Evolutionary conservation across 345 rosid species (phyloP).

Genomic region (Ailanthus altissimus): DNA sequence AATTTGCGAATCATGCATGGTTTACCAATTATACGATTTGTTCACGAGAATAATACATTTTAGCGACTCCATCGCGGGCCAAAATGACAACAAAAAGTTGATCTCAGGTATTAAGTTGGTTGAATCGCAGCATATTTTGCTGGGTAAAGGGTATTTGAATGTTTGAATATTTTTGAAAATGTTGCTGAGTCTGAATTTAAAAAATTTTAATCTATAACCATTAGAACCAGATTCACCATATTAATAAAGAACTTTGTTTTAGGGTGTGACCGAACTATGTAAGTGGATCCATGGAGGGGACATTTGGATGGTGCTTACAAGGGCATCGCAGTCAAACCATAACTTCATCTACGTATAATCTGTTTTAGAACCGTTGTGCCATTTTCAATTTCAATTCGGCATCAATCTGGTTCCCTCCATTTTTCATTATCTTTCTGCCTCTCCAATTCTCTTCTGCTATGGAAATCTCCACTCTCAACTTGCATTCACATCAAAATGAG

Average conservation of each 20-base stretch:
- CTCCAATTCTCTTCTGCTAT: no score
- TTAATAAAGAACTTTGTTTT: background rate
- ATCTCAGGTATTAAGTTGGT: background rate
- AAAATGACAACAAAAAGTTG: background rate
- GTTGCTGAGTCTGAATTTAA: background rate
- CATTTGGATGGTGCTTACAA: background rate
- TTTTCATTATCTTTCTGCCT: background rate
- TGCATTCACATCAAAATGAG: slow-evolving; percentile 9
- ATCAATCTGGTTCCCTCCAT: background rate
- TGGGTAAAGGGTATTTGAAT: background rate
- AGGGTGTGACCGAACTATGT: no score
- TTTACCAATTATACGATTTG: background rate
- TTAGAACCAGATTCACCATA: no score
- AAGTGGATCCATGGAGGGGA: background rate
- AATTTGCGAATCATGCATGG: background rate
- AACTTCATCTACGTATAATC: no score
- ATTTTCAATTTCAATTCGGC: background rate
- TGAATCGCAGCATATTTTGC: background rate
- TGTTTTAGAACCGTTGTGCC: background rate
- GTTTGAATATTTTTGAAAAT: background rate
- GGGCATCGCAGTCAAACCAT: no score
- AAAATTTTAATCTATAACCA: background rate
- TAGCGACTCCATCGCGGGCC: background rate
- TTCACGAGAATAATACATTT: background rate
- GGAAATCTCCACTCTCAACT: background rate